Percentiles rank a stretch among this genome's conserved stretches.
Evolutionary conservation across 345 rosid genomes (phyloP).

Genomic region (Gossypium stocksii): DNA sequence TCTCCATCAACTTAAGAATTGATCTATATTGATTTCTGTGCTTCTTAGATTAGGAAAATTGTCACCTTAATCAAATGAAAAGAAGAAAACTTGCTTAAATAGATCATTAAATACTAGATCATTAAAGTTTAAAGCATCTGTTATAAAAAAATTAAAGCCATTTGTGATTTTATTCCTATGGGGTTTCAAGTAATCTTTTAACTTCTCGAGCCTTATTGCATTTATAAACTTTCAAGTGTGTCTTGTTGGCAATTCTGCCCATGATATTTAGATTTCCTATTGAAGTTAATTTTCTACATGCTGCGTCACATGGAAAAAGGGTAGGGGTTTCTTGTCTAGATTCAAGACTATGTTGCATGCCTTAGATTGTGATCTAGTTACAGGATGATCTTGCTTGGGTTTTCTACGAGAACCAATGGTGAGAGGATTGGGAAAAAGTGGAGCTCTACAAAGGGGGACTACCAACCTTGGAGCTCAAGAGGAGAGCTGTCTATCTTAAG

Average conservation of each 20-base stretch:
- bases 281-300: not conserved
- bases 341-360: not conserved
- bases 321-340: not conserved
- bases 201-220: not conserved
- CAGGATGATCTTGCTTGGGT: too few species aligned
- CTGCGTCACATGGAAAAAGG: not conserved
- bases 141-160: not conserved
- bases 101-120: not conserved
- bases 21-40: not conserved
- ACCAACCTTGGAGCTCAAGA: too few species aligned
- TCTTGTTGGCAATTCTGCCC: not conserved
- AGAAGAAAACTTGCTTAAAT: not conserved
- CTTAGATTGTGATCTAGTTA: too few species aligned
- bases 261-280: not conserved
- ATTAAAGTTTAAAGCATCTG: not conserved
- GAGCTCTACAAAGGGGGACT: too few species aligned
- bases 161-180: not conserved
- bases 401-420: too few species aligned
- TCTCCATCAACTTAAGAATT: not conserved
- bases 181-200: not conserved
- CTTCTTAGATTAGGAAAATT: not conserved
- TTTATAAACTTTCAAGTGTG: not conserved
- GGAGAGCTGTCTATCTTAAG: too few species aligned
- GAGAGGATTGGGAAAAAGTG: too few species aligned
- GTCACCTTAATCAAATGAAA: too few species aligned